phyloP scores from a whole-genome alignment of 2,329 filamentous ascomycete genomes.

The Epichloe brachyelytri region DNA sequence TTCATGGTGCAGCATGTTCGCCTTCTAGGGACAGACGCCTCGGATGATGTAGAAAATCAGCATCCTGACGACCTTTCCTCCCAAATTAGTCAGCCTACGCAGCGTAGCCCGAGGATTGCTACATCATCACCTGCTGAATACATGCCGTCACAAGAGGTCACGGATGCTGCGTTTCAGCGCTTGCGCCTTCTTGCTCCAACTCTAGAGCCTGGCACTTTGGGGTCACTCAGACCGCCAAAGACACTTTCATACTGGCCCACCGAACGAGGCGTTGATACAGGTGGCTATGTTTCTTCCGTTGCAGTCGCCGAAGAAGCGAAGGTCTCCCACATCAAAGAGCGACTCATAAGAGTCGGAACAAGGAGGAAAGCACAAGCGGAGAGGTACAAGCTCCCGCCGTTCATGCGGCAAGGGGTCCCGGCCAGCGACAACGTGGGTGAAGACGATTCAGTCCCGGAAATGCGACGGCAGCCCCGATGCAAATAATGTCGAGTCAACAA shows the following conservation, averaged over 20 bases:
- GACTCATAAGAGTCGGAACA: slow-evolving; percentile 20
- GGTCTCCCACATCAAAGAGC: slow-evolving; percentile 21
- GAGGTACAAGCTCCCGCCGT: slow-evolving; percentile 19
- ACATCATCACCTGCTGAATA: slow-evolving; percentile 7
- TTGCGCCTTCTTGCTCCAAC: slow-evolving; percentile 22
- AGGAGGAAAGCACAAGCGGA: slow-evolving; percentile 22
- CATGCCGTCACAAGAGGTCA: slow-evolving; percentile 3
- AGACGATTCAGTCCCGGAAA: slow-evolving; percentile 6
- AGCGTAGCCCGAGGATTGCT: neutral
- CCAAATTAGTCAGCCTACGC: neutral
- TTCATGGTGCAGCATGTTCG: slow-evolving; percentile 21
- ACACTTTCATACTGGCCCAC: slow-evolving; percentile 27
- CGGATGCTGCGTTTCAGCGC: slow-evolving; percentile 20
- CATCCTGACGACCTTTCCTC: slow-evolving; percentile 6
- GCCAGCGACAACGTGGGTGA: slow-evolving; percentile 4
- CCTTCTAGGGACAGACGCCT: slow-evolving; percentile 14
- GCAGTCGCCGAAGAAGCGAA: slow-evolving; percentile 22
- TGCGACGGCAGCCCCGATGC: slow-evolving; percentile 11
- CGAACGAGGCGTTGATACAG: slow-evolving; percentile 21
- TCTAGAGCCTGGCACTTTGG: slow-evolving; percentile 14
- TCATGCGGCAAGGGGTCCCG: slow-evolving; percentile 14
- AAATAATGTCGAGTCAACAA: slow-evolving; percentile 24
- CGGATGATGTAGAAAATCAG: slow-evolving; percentile 3
- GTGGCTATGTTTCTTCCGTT: slow-evolving; percentile 26
- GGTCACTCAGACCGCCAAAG: slow-evolving; percentile 14